Percentiles rank a stretch among this genome's conserved stretches.
Conservation (phyloP, 345 rosid species). For the Populus alba region DNA sequence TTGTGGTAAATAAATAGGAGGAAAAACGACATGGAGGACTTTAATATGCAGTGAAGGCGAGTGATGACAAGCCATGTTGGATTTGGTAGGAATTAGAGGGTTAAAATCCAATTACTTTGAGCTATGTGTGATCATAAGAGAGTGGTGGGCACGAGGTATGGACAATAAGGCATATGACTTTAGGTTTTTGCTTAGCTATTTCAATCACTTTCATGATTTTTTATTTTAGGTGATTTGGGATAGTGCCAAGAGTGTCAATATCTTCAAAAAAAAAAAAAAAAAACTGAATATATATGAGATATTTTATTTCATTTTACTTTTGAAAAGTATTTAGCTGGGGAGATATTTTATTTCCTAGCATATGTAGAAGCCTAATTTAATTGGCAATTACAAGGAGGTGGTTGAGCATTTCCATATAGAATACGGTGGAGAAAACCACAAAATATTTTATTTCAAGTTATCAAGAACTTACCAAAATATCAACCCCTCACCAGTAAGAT, state of each 20-base stretch:
- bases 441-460: neutral
- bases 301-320: neutral
- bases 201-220: conserved; percentile 28
- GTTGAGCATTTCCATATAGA: neutral
- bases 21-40: neutral
- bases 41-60: neutral
- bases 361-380: neutral
- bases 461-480: too few species aligned
- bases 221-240: conserved; percentile 13
- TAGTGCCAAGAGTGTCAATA: conserved; percentile 23
- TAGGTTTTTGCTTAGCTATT: neutral
- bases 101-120: neutral
- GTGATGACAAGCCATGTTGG: conserved; percentile 15
- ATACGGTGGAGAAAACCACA: neutral
- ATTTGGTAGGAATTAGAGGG: conserved; percentile 18
- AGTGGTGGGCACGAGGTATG: conserved; percentile 7
- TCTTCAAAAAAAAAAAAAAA: conserved; percentile 12
- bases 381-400: neutral
- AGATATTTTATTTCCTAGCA: neutral
- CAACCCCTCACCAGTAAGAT: too few species aligned
- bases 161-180: conserved; percentile 18
- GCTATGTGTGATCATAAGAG: neutral
- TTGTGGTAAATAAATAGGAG: neutral
- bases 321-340: neutral
- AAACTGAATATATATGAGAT: conserved; percentile 7